Evolutionary conservation across 495 filamentous ascomycete genomes (phyloP).

Genomic region (Trichoderma orchidacearum): DNA sequence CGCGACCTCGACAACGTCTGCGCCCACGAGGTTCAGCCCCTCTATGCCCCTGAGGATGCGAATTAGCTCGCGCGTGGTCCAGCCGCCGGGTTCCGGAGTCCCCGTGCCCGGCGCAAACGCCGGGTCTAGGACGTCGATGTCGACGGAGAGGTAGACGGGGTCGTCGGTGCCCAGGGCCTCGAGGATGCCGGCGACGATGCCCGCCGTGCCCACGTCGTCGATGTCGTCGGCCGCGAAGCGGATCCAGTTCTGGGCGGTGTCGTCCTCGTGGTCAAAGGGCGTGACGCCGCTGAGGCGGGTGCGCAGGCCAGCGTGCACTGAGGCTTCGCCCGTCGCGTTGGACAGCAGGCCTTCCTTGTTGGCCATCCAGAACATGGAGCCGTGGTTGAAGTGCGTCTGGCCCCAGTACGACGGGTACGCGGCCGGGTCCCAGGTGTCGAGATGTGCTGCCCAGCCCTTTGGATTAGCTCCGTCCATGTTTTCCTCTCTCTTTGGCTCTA

Average conservation of each 20-base stretch:
- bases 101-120: slow-evolving; percentile 59
- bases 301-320: slow-evolving; percentile 65
- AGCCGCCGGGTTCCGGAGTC: slow-evolving; percentile 61
- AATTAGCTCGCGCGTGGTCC: slow-evolving; percentile 61
- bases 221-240: slow-evolving; percentile 57
- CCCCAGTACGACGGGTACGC: slow-evolving; percentile 69
- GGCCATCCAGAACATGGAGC: slow-evolving; percentile 76
- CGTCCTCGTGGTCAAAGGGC: slow-evolving; percentile 52
- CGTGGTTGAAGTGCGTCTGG: slow-evolving; percentile 68
- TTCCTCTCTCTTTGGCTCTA: background rate
- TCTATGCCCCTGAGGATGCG: slow-evolving; percentile 56
- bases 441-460: slow-evolving; percentile 25
- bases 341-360: slow-evolving; percentile 58
- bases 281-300: slow-evolving; percentile 55
- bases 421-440: slow-evolving; percentile 74
- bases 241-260: slow-evolving; percentile 48
- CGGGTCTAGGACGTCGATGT: slow-evolving; percentile 67
- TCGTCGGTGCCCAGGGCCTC: slow-evolving; percentile 42
- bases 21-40: slow-evolving; percentile 56
- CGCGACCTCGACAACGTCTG: slow-evolving; percentile 75
- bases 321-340: slow-evolving; percentile 42
- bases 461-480: background rate
- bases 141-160: slow-evolving; percentile 59
- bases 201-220: slow-evolving; percentile 47
- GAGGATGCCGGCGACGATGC: slow-evolving; percentile 45